Evolutionary conservation across 495 filamentous ascomycete genomes (phyloP), one percentile per base, ranked within the genome.

Genomic region (Pseudevernia furfuracea): DNA sequence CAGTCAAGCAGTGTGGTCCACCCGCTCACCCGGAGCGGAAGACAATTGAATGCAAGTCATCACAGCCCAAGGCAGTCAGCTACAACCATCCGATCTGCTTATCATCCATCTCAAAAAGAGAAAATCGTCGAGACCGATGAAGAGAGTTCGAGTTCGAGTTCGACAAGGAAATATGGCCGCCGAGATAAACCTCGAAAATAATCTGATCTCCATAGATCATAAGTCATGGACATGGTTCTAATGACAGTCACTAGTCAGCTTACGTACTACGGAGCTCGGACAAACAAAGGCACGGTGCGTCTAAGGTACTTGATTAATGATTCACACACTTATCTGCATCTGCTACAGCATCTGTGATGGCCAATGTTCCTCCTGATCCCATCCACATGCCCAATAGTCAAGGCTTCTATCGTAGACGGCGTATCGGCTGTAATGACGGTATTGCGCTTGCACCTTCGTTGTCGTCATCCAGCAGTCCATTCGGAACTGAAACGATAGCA

Each of bases 391-490:
- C 23, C 14, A 46, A 4, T n/a, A 34, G 58, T 30, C 25, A 32
- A 11, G 25, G 17, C 7, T 49, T 38, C 52, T 19, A 61, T 49
- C 15, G 37, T 19, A 38, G 32, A 46, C 49, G 61, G 36, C 67
- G 68, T 28, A 49, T 56, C 23, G 68, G 68, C 59, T 60, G 65
- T 39, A 70, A 65, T 37, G 70, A 66, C 8, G 53, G 69, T 49
- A 62, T 69, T 48, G 28, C 63, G 39, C 60, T 68, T 32, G 61
- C 65, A 43, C 56, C 64, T 34, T 68, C 67, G 28, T 68, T 67
- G 58, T 61, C 66, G 25, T 64, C 64, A 66, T 74, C 69, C 55
- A 69, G 56, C 43, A 69, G 37, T 36, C 30, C 60, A 34, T 30
- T 41, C 7, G 37, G 43, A 43, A n/a, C 28, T 32, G 41, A 25